phyloP scores from a whole-genome alignment of 805 yeast species.

The Ogataea nonfermentans region DNA sequence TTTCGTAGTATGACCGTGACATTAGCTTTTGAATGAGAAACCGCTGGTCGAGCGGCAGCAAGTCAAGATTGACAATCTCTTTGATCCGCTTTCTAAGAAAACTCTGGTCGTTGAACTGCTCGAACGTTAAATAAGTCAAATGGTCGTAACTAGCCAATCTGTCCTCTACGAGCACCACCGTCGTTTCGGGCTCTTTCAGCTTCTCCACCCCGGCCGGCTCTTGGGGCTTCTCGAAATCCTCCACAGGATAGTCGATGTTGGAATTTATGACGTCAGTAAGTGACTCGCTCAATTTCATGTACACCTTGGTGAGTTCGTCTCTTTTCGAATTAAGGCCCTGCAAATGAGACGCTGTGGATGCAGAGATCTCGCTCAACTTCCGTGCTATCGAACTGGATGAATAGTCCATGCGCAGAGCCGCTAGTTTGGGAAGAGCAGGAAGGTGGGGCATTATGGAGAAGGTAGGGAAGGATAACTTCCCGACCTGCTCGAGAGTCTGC shows the following conservation, averaged over 20 bases:
- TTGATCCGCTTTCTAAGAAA: constrained; percentile 49
- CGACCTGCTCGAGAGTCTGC: constrained; percentile 51
- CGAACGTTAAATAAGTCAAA: constrained; percentile 32
- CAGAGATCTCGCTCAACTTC: constrained; percentile 23
- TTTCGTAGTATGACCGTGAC: constrained; percentile 65
- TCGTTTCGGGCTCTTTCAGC: constrained; percentile 13
- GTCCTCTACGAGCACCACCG: constrained; percentile 12
- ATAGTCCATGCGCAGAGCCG: constrained; percentile 19
- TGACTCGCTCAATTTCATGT: constrained; percentile 29
- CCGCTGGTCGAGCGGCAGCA: constrained; percentile 45
- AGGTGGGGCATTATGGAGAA: constrained; percentile 32
- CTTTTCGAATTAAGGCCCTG: constrained; percentile 28
- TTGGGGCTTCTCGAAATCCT: constrained; percentile 35
- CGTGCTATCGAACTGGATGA: constrained; percentile 22
- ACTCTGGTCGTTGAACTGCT: constrained; percentile 35
- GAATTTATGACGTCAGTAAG: constrained; percentile 43
- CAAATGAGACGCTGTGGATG: constrained; percentile 28
- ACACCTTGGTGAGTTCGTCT: constrained; percentile 24
- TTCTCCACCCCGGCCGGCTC: constrained; percentile 23
- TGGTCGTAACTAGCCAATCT: constrained; percentile 24
- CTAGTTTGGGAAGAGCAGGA: constrained; percentile 29
- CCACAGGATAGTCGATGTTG: constrained; percentile 49
- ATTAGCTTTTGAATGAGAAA: constrained; percentile 58
- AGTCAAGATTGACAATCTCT: constrained; percentile 39
- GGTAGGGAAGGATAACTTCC: constrained; percentile 35